These are phyloP conservation scores for Larix kaempferi DNA, from an alignment of 75 land plant genomes.

Conservation along the genomic window DNA sequence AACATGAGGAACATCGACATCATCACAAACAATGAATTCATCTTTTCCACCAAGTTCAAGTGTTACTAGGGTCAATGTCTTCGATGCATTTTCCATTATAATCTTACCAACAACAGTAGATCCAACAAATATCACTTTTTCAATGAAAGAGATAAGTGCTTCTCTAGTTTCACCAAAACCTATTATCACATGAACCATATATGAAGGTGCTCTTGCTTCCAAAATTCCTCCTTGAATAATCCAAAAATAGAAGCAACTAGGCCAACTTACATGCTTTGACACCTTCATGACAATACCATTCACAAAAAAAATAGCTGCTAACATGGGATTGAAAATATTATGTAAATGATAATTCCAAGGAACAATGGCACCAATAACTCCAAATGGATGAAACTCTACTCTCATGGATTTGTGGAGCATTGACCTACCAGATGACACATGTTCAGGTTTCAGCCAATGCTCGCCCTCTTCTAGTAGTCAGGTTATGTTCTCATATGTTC, in stretches of 20 bases:
- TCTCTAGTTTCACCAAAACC: conserved; percentile 90
- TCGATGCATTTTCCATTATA: conserved; percentile 84
- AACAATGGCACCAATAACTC: conserved; percentile 93
- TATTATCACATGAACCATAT: conserved; percentile 80
- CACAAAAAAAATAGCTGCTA: conserved; percentile 82
- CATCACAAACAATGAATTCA: conserved; percentile 90
- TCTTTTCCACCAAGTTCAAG: conserved; percentile 97
- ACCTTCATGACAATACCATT: conserved; percentile 86
- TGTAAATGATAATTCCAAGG: conserved; percentile 98
- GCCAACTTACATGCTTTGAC: conserved; percentile 97
- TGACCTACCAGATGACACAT: conserved; percentile 72
- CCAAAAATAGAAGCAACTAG: conserved; percentile 70
- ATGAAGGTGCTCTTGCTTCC: conserved; percentile 82
- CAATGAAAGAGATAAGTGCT: conserved; percentile 77
- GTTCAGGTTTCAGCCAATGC: conserved; percentile 72
- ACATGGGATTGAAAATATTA: conserved; percentile 87
- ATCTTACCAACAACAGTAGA: conserved; percentile 80
- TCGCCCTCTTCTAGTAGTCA: conserved; percentile 92
- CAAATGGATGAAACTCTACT: conserved; percentile 90
- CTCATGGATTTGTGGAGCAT: conserved; percentile 79
- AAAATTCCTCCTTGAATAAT: conserved; percentile 81
- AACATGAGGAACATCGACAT: conserved; percentile 80
- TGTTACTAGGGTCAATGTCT: conserved; percentile 77
- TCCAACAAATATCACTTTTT: conserved; percentile 90
- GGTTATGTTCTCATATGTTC: conserved; percentile 91